A percentile compares a stretch with the other conserved stretches of the same genome.
These are phyloP conservation scores for Celoporthe dispersa DNA, from an alignment of 2,329 filamentous ascomycete species.

Conservation along the genomic window DNA sequence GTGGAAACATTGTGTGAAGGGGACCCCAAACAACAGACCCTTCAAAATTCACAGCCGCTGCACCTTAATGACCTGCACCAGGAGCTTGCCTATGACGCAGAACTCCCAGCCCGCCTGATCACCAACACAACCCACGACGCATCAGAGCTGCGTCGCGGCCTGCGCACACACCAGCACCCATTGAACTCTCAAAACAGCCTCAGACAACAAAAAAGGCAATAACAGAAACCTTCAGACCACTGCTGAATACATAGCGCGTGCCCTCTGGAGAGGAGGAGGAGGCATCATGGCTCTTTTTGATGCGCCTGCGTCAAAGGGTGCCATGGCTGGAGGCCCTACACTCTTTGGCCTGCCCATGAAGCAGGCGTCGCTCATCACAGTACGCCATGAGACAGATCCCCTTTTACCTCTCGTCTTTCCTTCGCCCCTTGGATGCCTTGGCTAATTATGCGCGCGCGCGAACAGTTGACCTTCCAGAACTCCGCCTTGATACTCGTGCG, in stretches of 20 bases:
- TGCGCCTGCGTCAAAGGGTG: constrained; percentile 37
- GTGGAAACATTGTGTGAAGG: constrained; percentile 4
- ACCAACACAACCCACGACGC: background rate
- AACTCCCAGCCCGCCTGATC: background rate
- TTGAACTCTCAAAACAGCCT: background rate
- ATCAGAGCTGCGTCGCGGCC: background rate
- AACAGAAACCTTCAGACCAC: background rate
- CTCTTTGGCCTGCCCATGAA: constrained; percentile 68
- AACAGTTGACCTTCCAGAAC: constrained; percentile 78
- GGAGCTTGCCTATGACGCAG: background rate
- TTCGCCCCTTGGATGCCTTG: constrained; percentile 11
- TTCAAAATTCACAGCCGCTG: background rate
- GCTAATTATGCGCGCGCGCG: constrained; percentile 33
- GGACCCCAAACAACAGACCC: constrained; percentile 2
- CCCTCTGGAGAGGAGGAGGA: background rate
- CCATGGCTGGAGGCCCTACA: constrained; percentile 44
- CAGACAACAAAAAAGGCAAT: background rate
- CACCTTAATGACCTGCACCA: background rate
- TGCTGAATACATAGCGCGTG: background rate
- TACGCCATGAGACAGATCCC: constrained; percentile 46
- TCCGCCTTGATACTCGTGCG: constrained; percentile 74
- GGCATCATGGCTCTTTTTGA: constrained; percentile 48
- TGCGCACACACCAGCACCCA: background rate
- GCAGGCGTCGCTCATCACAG: constrained; percentile 68
- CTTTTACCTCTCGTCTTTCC: constrained; percentile 2